These are phyloP conservation scores for Metschnikowia lachancei DNA, from an alignment of 805 yeast species.

Conservation along the genomic window DNA sequence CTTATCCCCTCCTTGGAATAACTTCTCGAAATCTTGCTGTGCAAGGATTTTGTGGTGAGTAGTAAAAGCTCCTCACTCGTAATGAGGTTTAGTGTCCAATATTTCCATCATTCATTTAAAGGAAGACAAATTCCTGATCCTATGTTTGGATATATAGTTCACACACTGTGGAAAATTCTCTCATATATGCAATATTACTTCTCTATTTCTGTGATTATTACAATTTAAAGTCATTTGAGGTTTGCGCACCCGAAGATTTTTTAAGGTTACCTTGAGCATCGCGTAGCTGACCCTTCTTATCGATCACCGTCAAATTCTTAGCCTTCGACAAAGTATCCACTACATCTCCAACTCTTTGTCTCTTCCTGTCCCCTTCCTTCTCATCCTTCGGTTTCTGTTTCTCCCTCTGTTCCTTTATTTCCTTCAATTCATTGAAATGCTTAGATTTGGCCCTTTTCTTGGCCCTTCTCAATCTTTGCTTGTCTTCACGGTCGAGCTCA, in stretches of 20 bases:
- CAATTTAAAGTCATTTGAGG: slow-evolving; percentile 27
- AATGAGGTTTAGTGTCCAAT: too few species aligned
- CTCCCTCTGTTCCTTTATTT: slow-evolving; percentile 26
- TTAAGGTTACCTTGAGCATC: slow-evolving; percentile 69
- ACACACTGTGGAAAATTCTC: too few species aligned
- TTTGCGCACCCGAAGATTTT: slow-evolving; percentile 37
- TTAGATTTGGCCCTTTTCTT: slow-evolving; percentile 77
- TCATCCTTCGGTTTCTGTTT: slow-evolving; percentile 20
- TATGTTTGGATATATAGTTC: too few species aligned
- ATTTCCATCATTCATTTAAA: too few species aligned
- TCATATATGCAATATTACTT: background rate
- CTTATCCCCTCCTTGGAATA: too few species aligned
- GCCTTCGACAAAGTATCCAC: slow-evolving; percentile 69
- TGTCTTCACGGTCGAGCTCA: slow-evolving; percentile 81
- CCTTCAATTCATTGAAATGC: slow-evolving; percentile 39
- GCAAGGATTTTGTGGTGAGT: too few species aligned
- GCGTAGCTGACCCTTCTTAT: slow-evolving; percentile 68
- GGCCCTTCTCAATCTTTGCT: slow-evolving; percentile 82
- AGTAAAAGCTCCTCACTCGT: too few species aligned
- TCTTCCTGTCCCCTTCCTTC: slow-evolving; percentile 36
- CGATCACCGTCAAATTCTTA: slow-evolving; percentile 76
- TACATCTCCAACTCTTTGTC: slow-evolving; percentile 58
- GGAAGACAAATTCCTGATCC: too few species aligned
- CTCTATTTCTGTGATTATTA: background rate
- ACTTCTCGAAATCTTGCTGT: too few species aligned